Evolutionary conservation across 345 rosid species (phyloP).

Genomic region (Eucalyptus brandiana): DNA sequence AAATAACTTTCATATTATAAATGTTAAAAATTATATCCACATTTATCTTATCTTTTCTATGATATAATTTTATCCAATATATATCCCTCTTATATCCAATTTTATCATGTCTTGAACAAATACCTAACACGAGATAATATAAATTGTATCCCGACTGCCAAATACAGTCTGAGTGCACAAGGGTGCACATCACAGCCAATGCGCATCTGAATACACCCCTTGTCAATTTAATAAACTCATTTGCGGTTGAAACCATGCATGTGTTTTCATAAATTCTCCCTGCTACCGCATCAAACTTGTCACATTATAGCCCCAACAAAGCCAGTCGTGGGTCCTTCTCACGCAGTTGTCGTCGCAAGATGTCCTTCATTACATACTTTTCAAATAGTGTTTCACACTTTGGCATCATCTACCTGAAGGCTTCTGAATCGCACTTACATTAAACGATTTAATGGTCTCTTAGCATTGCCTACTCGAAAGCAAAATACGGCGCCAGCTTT

Average conservation of each 20-base stretch:
- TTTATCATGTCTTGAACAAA: rapidly evolving
- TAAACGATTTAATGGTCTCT: neutral
- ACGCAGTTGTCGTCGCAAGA: neutral
- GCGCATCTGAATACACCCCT: neutral
- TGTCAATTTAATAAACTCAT: neutral
- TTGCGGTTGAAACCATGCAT: neutral
- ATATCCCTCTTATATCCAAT: rapidly evolving
- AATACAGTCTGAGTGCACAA: neutral
- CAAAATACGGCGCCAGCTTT: neutral
- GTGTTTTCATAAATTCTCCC: neutral
- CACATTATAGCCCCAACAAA: neutral
- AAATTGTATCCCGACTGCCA: too few relatives aligned
- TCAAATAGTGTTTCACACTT: neutral
- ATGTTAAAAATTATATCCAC: too few relatives aligned
- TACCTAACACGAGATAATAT: too few relatives aligned
- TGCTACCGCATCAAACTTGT: neutral
- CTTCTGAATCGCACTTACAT: neutral
- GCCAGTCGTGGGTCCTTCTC: neutral
- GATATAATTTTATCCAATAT: rapidly evolving
- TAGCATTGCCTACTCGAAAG: neutral
- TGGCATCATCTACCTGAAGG: neutral
- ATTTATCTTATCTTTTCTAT: rapidly evolving
- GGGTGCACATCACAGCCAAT: neutral
- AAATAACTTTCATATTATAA: too few relatives aligned
- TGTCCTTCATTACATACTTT: neutral